Evolutionary conservation across 495 filamentous ascomycete species (phyloP).

Genomic region (Jackrogersella minutella): DNA sequence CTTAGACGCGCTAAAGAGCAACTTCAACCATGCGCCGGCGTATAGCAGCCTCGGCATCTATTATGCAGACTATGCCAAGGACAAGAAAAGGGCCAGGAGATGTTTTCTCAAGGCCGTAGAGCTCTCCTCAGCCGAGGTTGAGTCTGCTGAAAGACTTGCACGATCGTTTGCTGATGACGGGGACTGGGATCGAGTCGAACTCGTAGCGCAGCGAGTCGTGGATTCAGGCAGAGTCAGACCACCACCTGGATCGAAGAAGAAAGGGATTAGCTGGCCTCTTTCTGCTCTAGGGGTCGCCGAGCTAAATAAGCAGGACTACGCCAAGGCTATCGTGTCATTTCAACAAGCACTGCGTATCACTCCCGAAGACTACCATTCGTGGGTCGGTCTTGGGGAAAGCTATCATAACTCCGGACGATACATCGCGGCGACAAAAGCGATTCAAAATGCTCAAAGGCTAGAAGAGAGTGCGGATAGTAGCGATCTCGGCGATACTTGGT

Average conservation of each 20-base stretch:
- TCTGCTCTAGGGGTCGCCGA: slow-evolving; percentile 97
- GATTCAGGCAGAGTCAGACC: slow-evolving; percentile 91
- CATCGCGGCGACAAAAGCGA: slow-evolving; percentile 90
- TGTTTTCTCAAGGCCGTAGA: slow-evolving; percentile 99
- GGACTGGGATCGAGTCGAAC: slow-evolving; percentile 97
- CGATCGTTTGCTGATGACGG: slow-evolving; percentile 83
- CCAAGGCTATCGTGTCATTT: slow-evolving; percentile 87
- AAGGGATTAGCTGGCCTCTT: slow-evolving; percentile 93
- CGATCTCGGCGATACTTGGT: slow-evolving; percentile 76
- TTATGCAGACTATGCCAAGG: slow-evolving; percentile 88
- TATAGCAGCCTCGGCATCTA: slow-evolving; percentile 96
- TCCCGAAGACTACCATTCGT: slow-evolving; percentile 89
- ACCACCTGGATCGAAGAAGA: slow-evolving; percentile 88
- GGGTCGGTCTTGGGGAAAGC: slow-evolving; percentile 94
- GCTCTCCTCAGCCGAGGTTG: slow-evolving; percentile 83
- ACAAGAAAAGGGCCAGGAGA: slow-evolving; percentile 80
- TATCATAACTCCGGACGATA: slow-evolving; percentile 94
- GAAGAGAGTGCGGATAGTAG: slow-evolving; percentile 60
- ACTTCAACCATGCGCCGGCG: slow-evolving; percentile 88
- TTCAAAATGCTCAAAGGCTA: slow-evolving; percentile 77
- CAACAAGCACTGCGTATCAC: slow-evolving; percentile 86
- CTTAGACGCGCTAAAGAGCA: slow-evolving; percentile 81
- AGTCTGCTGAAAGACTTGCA: slow-evolving; percentile 88
- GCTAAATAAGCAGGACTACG: slow-evolving; percentile 91
- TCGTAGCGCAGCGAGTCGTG: slow-evolving; percentile 87